Evolutionary conservation across 2,329 filamentous ascomycete genomes (phyloP), one percentile per base, ranked within the genome.

Genomic region (Colletotrichum melonis): DNA sequence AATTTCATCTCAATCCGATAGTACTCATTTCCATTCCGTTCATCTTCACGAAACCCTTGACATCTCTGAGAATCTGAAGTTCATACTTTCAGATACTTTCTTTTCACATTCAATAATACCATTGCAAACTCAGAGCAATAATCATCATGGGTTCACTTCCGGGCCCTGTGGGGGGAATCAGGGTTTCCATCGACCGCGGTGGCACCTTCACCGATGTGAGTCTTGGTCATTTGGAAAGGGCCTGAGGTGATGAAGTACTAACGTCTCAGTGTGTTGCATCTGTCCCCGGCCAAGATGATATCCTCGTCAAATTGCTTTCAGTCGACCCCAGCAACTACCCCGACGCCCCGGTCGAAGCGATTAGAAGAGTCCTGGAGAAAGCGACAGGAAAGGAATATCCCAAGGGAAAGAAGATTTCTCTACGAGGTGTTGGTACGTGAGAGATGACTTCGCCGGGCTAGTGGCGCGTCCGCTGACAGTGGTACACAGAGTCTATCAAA

Each of bases 341-440:
- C 52, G 93, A 95, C 82, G 93, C 93, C 0, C 92, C 93, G 0
- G 86, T 93, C 42, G 92, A 94, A 84, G 92, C 92, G 32, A 94
- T 94, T 74, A 87, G 93, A 7, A 80, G 81, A 56, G 82, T 85
- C 22, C 75, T 84, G 22, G 82, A 81, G 75, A 77, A 78, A 14
- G 81, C 81, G 1, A 79, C 79, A 76, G 78, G n/a, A 75, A 77
- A 5, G 69, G 78, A 5, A 77, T 84, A 24, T 78, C 82, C 1
- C 74, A 81, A 7, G 81, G 81, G 3, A 71, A 80, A 3, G 32
- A 72, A 69, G 55, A 72, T 69, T 12, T 69, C 66, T 14, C 4
- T 72, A 16, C 59, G 78, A 1, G 77, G 80, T 9, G 80, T 85
- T 26, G 70, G 73, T 75, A 19, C 46, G 73, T 73, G 19, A 2